These are phyloP conservation scores for Starmerella geochares DNA, from an alignment of 805 yeast genomes.

Conservation along the genomic window DNA sequence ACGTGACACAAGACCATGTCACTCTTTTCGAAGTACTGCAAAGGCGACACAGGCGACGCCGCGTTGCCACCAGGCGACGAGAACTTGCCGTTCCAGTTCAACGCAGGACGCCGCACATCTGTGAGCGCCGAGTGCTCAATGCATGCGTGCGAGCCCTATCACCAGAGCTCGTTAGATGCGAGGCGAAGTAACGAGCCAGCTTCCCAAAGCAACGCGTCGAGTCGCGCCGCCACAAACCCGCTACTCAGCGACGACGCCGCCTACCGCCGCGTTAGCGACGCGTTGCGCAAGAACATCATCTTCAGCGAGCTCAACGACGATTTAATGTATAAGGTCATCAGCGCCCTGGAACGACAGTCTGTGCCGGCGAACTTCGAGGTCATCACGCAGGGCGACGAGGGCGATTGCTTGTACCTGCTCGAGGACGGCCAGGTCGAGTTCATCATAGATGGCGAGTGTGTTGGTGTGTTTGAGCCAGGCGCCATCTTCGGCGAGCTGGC, in stretches of 20 bases:
- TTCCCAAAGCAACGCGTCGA: background rate
- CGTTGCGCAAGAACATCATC: conserved; percentile 71
- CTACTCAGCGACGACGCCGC: conserved; percentile 3
- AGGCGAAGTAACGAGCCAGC: background rate
- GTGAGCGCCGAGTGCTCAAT: conserved; percentile 61
- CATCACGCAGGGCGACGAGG: conserved; percentile 86
- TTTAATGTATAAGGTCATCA: conserved; percentile 63
- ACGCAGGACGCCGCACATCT: conserved; percentile 64
- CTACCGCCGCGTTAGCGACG: conserved; percentile 27
- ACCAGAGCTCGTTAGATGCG: background rate
- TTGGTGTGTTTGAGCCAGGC: conserved; percentile 71
- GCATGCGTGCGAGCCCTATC: conserved; percentile 13
- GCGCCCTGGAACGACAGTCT: conserved; percentile 69
- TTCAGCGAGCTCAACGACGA: conserved; percentile 75
- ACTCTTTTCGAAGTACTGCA: conserved; percentile 21
- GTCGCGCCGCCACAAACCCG: background rate
- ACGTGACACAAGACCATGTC: background rate
- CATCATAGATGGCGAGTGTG: conserved; percentile 57
- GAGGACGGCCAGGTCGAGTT: conserved; percentile 80
- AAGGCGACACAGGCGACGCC: conserved; percentile 12
- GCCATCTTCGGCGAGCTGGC: conserved; percentile 95
- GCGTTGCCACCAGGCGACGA: conserved; percentile 11
- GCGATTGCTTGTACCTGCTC: conserved; percentile 80
- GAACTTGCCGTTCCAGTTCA: conserved; percentile 21
- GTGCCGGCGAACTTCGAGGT: conserved; percentile 52